Conservation (phyloP, 2,329 filamentous ascomycete genomes). For the Colletotrichum scovillei region DNA sequence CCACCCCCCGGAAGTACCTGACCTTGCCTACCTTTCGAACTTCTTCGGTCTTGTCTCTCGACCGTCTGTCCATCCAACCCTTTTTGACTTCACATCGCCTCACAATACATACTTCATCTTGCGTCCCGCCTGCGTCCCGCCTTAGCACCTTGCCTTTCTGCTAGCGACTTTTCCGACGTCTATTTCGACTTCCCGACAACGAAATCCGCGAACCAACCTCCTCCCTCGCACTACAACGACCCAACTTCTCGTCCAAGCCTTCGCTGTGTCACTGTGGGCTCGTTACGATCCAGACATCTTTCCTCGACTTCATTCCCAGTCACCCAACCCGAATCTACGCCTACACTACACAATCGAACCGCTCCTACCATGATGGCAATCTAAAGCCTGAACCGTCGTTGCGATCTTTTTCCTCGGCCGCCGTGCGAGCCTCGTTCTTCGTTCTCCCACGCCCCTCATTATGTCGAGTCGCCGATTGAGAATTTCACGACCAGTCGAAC, state of each 20-base stretch:
- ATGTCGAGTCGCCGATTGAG: slow-evolving; percentile 37
- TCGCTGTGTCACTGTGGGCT: neutral
- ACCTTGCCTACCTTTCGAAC: slow-evolving; percentile 17
- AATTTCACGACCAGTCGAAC: slow-evolving; percentile 26
- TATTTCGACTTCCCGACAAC: neutral
- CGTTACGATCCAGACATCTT: neutral
- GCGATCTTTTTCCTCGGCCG: slow-evolving; percentile 27
- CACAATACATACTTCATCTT: slow-evolving; percentile 15
- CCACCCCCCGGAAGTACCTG: slow-evolving; percentile 30
- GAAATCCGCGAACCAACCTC: neutral
- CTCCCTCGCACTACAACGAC: slow-evolving; percentile 2
- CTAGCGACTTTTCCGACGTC: neutral
- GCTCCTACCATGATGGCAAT: slow-evolving; percentile 19
- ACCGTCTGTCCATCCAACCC: neutral
- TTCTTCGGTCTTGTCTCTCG: neutral
- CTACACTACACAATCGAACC: neutral
- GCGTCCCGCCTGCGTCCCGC: neutral
- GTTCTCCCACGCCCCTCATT: slow-evolving; percentile 27
- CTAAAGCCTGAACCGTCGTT: slow-evolving; percentile 15
- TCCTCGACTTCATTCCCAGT: neutral
- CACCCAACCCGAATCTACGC: neutral
- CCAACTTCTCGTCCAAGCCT: neutral
- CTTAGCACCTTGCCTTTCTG: neutral
- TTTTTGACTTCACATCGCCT: slow-evolving; percentile 32
- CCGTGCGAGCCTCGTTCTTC: slow-evolving; percentile 34